Conservation (phyloP, 371 early-diverging fungal genomes). For the Coemansia sp. region DNA sequence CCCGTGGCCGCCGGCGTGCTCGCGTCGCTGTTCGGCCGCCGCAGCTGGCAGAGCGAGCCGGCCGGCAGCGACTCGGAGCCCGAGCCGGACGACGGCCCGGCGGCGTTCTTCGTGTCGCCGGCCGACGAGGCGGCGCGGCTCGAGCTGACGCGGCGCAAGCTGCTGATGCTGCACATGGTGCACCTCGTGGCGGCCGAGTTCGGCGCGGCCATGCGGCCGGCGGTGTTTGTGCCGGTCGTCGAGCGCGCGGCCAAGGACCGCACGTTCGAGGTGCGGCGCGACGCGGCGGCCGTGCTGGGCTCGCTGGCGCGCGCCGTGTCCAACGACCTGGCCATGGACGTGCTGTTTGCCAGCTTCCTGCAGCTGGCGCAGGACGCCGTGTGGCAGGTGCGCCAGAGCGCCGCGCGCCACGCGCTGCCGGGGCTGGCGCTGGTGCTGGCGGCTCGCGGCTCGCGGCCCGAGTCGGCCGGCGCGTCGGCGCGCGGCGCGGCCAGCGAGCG, state of each 20-base stretch:
- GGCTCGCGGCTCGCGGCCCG: not conserved
- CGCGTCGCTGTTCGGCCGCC: conserved; percentile 40
- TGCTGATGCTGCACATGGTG: conserved; percentile 49
- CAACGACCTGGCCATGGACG: conserved; percentile 44
- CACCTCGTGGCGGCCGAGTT: conserved; percentile 45
- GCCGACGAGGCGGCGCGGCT: conserved; percentile 46
- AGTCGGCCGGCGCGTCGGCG: not conserved
- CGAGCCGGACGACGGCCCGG: conserved; percentile 3
- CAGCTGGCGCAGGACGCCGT: conserved; percentile 39
- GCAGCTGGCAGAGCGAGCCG: conserved; percentile 31
- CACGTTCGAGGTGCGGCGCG: conserved; percentile 52
- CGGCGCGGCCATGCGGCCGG: conserved; percentile 47
- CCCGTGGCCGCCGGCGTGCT: conserved; percentile 15
- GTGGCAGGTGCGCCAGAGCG: conserved; percentile 52
- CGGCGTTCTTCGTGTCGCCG: conserved; percentile 35
- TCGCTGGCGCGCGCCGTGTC: conserved; percentile 50
- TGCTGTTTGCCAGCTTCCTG: conserved; percentile 46
- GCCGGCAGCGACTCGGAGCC: conserved; percentile 8
- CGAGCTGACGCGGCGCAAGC: conserved; percentile 44
- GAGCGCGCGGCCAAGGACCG: conserved; percentile 43
- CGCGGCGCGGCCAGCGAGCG: conserved; percentile 15
- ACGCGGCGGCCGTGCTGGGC: conserved; percentile 49
- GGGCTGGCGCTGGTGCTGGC: conserved; percentile 50
- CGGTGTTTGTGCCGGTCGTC: conserved; percentile 52
- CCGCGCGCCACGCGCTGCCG: conserved; percentile 49